Conservation (phyloP, 352 stramenopile genomes). For the Globisporangium cylindrosporum region DNA sequence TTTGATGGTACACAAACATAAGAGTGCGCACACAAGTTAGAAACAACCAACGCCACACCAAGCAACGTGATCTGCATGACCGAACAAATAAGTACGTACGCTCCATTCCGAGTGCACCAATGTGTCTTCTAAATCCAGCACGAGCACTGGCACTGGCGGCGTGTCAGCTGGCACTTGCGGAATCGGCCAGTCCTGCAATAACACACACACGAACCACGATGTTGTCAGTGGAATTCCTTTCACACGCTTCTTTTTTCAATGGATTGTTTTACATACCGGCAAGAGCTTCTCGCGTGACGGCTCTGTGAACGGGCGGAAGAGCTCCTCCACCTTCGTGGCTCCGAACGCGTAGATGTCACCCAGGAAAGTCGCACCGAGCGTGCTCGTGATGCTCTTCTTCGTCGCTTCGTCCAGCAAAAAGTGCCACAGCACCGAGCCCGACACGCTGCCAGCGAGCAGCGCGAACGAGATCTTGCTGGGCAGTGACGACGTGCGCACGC, state of each 20-base stretch:
- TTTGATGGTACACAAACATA: conserved; percentile 5
- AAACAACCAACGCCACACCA: neutral
- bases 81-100: conserved; percentile 45
- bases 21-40: neutral
- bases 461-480: conserved; percentile 70
- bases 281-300: conserved; percentile 80
- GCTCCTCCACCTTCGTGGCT: conserved; percentile 64
- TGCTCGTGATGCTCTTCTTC: conserved; percentile 42
- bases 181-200: conserved; percentile 71
- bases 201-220: neutral
- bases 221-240: neutral
- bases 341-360: conserved; percentile 61
- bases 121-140: conserved; percentile 85
- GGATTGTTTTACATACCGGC: conserved; percentile 27
- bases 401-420: conserved; percentile 65
- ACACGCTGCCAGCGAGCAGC: conserved; percentile 60
- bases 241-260: neutral
- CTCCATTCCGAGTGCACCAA: conserved; percentile 88
- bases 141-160: conserved; percentile 74
- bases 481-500: conserved; percentile 72
- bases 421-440: conserved; percentile 64
- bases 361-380: conserved; percentile 56
- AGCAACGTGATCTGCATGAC: neutral
- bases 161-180: conserved; percentile 72
- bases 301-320: conserved; percentile 73